These are phyloP conservation scores for Rubroboletus satanas DNA, from an alignment of 768 basidiomycete genomes.

Conservation along the genomic window DNA sequence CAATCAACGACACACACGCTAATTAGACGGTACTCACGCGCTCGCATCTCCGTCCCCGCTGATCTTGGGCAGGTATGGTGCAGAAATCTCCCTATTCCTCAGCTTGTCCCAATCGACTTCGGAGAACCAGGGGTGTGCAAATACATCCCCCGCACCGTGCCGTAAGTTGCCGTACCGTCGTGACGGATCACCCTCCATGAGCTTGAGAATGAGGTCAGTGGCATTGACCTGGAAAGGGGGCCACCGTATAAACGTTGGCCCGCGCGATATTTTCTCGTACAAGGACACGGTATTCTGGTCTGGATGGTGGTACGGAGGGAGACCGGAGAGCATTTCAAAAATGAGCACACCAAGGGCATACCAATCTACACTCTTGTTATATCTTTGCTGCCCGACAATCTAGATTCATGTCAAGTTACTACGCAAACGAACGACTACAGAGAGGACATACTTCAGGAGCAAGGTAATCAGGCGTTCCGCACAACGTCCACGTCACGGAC, in stretches of 20 bases:
- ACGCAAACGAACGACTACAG: slow-evolving; percentile 14
- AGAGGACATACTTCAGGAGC: slow-evolving; percentile 76
- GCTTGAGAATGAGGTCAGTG: slow-evolving; percentile 82
- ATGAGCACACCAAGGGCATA: slow-evolving; percentile 96
- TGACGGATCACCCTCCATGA: slow-evolving; percentile 86
- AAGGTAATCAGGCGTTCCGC: slow-evolving; percentile 94
- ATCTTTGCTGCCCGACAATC: slow-evolving; percentile 79
- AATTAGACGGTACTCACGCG: slow-evolving; percentile 53
- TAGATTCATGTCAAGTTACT: slow-evolving; percentile 23
- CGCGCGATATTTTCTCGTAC: slow-evolving; percentile 87
- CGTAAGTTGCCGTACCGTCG: slow-evolving; percentile 87
- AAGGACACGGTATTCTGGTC: slow-evolving; percentile 81
- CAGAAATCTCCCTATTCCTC: slow-evolving; percentile 79
- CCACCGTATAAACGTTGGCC: slow-evolving; percentile 73
- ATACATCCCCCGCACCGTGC: slow-evolving; percentile 88
- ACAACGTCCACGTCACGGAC: slow-evolving; percentile 90
- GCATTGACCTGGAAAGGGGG: slow-evolving; percentile 74
- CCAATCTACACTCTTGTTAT: slow-evolving; percentile 98
- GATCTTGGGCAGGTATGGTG: slow-evolving; percentile 93
- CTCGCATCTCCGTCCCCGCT: slow-evolving; percentile 92
- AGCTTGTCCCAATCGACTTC: slow-evolving; percentile 92
- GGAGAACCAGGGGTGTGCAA: slow-evolving; percentile 88
- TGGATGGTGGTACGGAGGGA: slow-evolving; percentile 89
- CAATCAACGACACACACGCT: not conserved
- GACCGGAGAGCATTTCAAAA: slow-evolving; percentile 96